Evolutionary conservation across 306 rosid species (phyloP).

Genomic region (Betula pendula): DNA sequence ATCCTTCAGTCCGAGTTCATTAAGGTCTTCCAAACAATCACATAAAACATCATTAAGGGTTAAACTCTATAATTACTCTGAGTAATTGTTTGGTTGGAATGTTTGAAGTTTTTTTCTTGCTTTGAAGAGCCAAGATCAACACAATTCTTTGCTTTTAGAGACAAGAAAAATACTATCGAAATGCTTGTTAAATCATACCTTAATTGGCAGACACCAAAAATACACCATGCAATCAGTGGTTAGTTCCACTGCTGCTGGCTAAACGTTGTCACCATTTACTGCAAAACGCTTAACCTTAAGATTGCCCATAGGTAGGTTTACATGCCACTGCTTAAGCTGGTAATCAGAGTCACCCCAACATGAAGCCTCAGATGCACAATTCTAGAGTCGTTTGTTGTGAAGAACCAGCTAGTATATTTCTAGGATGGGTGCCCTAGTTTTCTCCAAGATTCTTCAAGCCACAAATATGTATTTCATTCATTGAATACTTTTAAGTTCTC

Average conservation of each 20-base stretch:
- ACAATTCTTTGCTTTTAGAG: neutral
- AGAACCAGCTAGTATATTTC: neutral
- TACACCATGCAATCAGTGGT: neutral
- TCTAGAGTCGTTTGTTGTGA: neutral
- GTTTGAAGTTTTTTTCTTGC: neutral
- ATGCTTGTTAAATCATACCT: neutral
- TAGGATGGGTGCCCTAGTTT: neutral
- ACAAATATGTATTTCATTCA: neutral
- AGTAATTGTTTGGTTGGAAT: neutral
- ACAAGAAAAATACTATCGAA: neutral
- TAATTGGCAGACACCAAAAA: neutral
- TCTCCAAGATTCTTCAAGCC: neutral
- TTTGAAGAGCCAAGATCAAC: neutral
- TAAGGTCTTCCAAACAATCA: neutral
- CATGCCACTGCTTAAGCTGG: neutral
- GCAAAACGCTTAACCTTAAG: neutral
- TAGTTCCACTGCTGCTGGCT: neutral
- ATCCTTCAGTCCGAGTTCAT: neutral
- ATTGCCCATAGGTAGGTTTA: neutral
- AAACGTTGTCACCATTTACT: neutral
- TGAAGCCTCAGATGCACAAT: neutral
- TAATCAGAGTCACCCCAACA: neutral
- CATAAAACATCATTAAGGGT: neutral
- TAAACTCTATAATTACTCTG: neutral
- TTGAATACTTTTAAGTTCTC: neutral